phyloP scores from a whole-genome alignment of 2,329 filamentous ascomycete species.

The Colletotrichum costaricense region DNA sequence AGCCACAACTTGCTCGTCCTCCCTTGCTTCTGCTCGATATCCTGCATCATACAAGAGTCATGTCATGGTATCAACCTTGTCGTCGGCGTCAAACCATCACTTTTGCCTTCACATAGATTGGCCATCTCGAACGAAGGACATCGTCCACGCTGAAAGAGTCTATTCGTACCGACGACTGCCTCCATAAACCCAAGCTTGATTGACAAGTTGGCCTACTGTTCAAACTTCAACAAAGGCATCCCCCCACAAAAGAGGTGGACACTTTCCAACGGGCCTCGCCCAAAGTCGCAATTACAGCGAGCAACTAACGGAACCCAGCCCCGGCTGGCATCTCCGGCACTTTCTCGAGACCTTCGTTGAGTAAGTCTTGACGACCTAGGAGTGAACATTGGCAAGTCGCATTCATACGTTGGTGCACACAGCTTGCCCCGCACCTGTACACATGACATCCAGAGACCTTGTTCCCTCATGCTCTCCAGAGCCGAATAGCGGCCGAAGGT shows the following conservation, averaged over 20 bases:
- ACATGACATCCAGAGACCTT: conserved; percentile 14
- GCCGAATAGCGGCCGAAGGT: conserved; percentile 16
- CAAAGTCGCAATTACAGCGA: neutral
- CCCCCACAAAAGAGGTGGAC: neutral
- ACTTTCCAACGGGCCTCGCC: neutral
- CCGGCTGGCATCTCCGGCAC: neutral
- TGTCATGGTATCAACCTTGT: neutral
- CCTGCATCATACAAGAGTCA: neutral
- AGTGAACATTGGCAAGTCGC: conserved; percentile 1
- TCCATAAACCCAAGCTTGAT: neutral
- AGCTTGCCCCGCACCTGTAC: conserved; percentile 27
- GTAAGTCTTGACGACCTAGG: neutral
- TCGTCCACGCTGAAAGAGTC: neutral
- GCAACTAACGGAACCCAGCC: neutral
- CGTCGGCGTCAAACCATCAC: conserved; percentile 2
- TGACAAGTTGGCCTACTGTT: neutral
- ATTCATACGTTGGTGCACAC: neutral
- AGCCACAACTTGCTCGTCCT: neutral
- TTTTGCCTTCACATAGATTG: conserved; percentile 7
- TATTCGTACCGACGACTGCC: neutral
- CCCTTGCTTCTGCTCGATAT: neutral
- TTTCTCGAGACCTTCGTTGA: neutral
- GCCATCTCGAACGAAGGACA: neutral
- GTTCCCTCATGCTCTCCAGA: conserved; percentile 11
- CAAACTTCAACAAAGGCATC: neutral